phyloP scores from a whole-genome alignment of 2,329 filamentous ascomycete species.

The Septoria linicola region DNA sequence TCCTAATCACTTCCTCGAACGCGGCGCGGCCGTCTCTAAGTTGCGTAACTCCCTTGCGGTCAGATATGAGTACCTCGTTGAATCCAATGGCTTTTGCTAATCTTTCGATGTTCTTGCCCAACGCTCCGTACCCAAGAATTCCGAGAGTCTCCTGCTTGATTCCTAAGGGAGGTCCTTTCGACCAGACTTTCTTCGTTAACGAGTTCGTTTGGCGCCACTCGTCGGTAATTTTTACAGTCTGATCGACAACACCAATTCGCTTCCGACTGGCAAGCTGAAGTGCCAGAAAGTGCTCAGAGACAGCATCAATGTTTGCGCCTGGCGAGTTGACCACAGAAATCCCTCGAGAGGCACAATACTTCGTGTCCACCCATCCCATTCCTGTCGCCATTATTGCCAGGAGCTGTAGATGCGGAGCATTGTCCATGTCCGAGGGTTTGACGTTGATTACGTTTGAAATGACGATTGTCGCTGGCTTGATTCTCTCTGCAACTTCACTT shows the following conservation, averaged over 20 bases:
- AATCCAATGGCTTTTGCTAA: slow-evolving; percentile 21
- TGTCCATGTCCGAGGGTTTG: slow-evolving; percentile 25
- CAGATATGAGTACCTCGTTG: slow-evolving; percentile 21
- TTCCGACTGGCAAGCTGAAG: slow-evolving; percentile 25
- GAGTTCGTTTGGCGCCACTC: slow-evolving; percentile 24
- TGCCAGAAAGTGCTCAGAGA: slow-evolving; percentile 25
- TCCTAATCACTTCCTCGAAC: slow-evolving; percentile 21
- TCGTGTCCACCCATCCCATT: slow-evolving; percentile 28
- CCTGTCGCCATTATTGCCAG: slow-evolving; percentile 25
- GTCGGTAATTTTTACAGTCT: slow-evolving; percentile 22
- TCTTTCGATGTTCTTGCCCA: slow-evolving; percentile 23
- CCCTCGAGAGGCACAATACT: slow-evolving; percentile 22
- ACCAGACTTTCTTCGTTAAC: slow-evolving; percentile 24
- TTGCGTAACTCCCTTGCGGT: slow-evolving; percentile 16
- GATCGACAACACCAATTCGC: slow-evolving; percentile 20
- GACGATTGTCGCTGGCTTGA: slow-evolving; percentile 26
- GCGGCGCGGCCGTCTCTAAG: slow-evolving; percentile 14
- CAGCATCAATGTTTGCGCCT: slow-evolving; percentile 25
- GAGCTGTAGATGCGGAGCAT: slow-evolving; percentile 24
- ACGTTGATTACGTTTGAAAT: slow-evolving; percentile 26
- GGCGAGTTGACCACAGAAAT: slow-evolving; percentile 25
- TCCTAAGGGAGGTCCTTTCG: slow-evolving; percentile 21
- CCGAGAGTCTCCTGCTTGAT: slow-evolving; percentile 25
- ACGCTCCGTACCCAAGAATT: slow-evolving; percentile 25
- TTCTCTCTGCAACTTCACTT: slow-evolving; percentile 25